These are phyloP conservation scores for Kentomonas sorsogonicus DNA, from an alignment of 208 protist species.

Conservation along the genomic window DNA sequence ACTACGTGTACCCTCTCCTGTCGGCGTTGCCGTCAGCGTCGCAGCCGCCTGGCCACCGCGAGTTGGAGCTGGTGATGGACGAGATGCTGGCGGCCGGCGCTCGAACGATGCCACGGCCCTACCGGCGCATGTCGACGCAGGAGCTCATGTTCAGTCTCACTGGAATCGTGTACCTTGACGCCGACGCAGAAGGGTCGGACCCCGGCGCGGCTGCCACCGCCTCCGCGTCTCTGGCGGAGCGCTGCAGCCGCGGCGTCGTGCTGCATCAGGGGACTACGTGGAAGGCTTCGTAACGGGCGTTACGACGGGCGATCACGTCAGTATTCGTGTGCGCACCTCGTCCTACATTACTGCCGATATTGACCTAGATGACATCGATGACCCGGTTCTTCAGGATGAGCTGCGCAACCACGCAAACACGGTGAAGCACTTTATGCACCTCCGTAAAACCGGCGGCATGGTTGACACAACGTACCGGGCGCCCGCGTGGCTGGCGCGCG, in stretches of 20 bases:
- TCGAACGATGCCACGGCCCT: slow-evolving; percentile 62
- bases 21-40: not conserved
- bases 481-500: slow-evolving; percentile 58
- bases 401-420: not conserved
- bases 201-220: not conserved
- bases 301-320: slow-evolving; percentile 30
- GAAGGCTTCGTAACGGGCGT: slow-evolving; percentile 51
- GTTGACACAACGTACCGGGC: no score
- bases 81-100: slow-evolving; percentile 48
- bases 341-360: slow-evolving; percentile 52
- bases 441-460: no score
- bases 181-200: slow-evolving; percentile 8
- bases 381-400: not conserved
- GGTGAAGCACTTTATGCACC: no score
- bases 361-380: slow-evolving; percentile 17
- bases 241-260: slow-evolving; percentile 9
- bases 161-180: slow-evolving; percentile 53
- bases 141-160: slow-evolving; percentile 69
- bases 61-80: slow-evolving; percentile 58
- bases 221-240: not conserved
- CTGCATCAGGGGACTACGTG: slow-evolving; percentile 68
- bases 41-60: slow-evolving; percentile 42
- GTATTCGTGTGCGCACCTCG: slow-evolving; percentile 60
- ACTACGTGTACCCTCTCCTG: not conserved
- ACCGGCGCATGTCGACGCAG: slow-evolving; percentile 53